Conservation (phyloP, 345 rosid species). For the Bruguiera gymnorhiza region DNA sequence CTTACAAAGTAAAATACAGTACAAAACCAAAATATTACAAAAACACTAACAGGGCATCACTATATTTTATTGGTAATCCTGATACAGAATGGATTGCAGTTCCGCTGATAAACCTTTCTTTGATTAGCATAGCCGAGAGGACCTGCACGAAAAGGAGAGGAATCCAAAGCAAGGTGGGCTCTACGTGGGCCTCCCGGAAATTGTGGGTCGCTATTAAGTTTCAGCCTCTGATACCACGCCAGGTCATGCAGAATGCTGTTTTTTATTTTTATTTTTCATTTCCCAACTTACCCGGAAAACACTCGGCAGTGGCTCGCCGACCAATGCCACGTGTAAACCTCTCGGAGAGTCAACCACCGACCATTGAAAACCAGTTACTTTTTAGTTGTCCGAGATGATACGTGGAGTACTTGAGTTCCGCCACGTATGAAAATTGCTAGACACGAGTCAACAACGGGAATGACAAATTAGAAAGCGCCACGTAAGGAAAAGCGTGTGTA, state of each 20-base stretch:
- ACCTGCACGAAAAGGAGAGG: neutral
- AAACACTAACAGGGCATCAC: too few species aligned
- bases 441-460: too few species aligned
- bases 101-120: neutral
- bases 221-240: neutral
- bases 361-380: neutral
- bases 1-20: too few species aligned
- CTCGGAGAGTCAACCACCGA: slow-evolving; percentile 11
- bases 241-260: neutral
- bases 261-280: neutral
- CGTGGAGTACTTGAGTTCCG: too few species aligned
- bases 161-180: neutral
- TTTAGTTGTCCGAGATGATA: neutral
- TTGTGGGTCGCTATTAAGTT: neutral
- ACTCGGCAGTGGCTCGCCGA: neutral
- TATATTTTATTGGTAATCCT: too few species aligned
- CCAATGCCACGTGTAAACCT: slow-evolving; percentile 14
- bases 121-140: neutral
- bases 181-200: neutral
- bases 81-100: too few species aligned
- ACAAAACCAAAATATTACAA: too few species aligned
- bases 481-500: too few species aligned
- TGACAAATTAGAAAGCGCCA: too few species aligned
- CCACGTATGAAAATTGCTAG: too few species aligned
- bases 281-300: too few species aligned